Evolutionary conservation across 495 filamentous ascomycete species (phyloP), one percentile per base, ranked within the genome.

Genomic region (Lasiosphaeris hirsuta): DNA sequence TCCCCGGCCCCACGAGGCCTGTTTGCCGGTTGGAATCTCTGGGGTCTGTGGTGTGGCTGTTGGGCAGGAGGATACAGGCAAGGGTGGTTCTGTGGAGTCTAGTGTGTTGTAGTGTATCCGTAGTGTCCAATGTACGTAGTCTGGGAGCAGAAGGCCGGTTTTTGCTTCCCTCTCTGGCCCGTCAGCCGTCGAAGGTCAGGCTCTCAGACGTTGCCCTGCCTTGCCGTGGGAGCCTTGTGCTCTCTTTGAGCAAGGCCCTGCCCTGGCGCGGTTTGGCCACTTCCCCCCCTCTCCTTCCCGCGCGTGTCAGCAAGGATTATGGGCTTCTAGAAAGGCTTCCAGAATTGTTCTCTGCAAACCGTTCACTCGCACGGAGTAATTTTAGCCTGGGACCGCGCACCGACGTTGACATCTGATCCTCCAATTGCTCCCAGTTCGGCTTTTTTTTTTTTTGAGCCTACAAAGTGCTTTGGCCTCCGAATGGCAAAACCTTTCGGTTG

Each of bases 1-100:
- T 65, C 59, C 59, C 63, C 63, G 63, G 47, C 33, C 36, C 56
- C 56, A 51, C 43, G 23, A 44, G 17, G 14, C 36, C 42, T 37
- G 62, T 64, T 61, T 58, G 62, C 56, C 48, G 42, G 50, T 36
- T 49, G 40, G 51, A 44, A 18, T 47, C 7, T 30, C 45, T 23
- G 41, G 53, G 42, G 33, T 19, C 34, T 37, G 49, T 37, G 49
- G 36, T 15, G 15, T 51, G 15, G 49, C 35, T 14, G 49, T 13
- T 30, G 8, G 18, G 19, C 37, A 15, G 23, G 23, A 41, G 19
- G n/a, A 39, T 13, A 23, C 10, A 1, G 15, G 15, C 19, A 36
- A 17, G 41, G 43, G 45, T 57, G 41, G 17, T 18, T 47, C 48
- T 37, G 42, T n/a, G n/a, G n/a, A n/a, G n/a, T n/a, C n/a, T n/a